Percentiles rank a stretch among this genome's conserved stretches.
phyloP scores from a whole-genome alignment of 192 early-diverging fungal genomes.

The Cetraspora pellucida region DNA sequence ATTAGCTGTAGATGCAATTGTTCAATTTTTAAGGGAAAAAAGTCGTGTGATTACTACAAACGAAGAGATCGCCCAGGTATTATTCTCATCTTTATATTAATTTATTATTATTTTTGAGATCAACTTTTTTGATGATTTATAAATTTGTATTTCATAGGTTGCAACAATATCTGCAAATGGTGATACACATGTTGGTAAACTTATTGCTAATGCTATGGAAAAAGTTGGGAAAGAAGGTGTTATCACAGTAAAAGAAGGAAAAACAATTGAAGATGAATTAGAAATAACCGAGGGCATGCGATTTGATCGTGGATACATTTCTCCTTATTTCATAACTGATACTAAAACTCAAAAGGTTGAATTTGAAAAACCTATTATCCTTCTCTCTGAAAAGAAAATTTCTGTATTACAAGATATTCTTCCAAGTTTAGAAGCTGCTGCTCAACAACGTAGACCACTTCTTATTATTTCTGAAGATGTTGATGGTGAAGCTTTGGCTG shows the following conservation, averaged over 20 bases:
- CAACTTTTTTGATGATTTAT: background rate
- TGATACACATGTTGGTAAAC: slow-evolving; percentile 91
- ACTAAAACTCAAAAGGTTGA: slow-evolving; percentile 98
- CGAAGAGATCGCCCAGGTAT: slow-evolving; percentile 95
- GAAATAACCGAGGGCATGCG: slow-evolving; percentile 99
- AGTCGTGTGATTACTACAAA: slow-evolving; percentile 91
- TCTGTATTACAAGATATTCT: slow-evolving; percentile 93
- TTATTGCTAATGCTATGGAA: slow-evolving; percentile 99
- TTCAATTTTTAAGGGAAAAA: slow-evolving; percentile 91
- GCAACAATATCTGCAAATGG: slow-evolving; percentile 99
- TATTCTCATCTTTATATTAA: background rate
- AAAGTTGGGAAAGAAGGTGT: slow-evolving; percentile 99
- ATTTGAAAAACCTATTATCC: slow-evolving; percentile 98
- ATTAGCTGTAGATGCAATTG: slow-evolving; percentile 90
- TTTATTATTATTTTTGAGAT: background rate
- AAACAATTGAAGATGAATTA: slow-evolving; percentile 98
- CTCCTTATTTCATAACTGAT: slow-evolving; percentile 99
- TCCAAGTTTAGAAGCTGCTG: slow-evolving; percentile 93
- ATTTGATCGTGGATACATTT: slow-evolving; percentile 99
- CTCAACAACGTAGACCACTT: slow-evolving; percentile 92
- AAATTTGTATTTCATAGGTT: slow-evolving; percentile 38
- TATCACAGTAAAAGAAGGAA: slow-evolving; percentile 99
- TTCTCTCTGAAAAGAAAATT: slow-evolving; percentile 99
- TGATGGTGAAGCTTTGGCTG: slow-evolving; percentile 99
- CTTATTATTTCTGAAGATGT: slow-evolving; percentile 98